Conservation (phyloP, 2,329 filamentous ascomycete species). For the Colletotrichum tanaceti region DNA sequence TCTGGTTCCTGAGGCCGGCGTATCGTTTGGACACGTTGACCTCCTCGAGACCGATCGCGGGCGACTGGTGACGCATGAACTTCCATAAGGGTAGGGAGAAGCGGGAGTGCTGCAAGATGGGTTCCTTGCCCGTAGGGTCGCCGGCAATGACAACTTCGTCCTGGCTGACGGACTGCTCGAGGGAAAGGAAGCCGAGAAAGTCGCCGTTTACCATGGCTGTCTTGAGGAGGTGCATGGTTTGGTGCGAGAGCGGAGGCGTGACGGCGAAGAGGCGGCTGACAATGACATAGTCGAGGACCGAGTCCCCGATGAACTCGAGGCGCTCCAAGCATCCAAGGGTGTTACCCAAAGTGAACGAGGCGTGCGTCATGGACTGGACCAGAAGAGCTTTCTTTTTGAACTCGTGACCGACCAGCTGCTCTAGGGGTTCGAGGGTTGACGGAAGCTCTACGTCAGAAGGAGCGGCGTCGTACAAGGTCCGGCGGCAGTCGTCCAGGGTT, state of each 20-base stretch:
- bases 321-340: conserved; percentile 71
- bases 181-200: conserved; percentile 80
- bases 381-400: conserved; percentile 78
- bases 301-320: conserved; percentile 89
- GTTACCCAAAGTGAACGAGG: conserved; percentile 64
- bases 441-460: conserved; percentile 52
- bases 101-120: conserved; percentile 39
- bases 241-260: conserved; percentile 56
- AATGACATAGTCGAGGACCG: conserved; percentile 83
- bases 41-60: conserved; percentile 61
- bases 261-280: conserved; percentile 68
- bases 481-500: conserved; percentile 55
- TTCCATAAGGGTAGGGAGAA: conserved; percentile 68
- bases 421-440: conserved; percentile 61
- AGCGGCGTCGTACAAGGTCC: conserved; percentile 57
- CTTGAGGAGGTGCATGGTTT: conserved; percentile 80
- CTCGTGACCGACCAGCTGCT: conserved; percentile 75
- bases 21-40: conserved; percentile 59
- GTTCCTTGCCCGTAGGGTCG: conserved; percentile 37
- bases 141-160: conserved; percentile 42
- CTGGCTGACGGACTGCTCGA: conserved; percentile 60
- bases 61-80: conserved; percentile 72
- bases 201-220: conserved; percentile 83
- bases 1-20: conserved; percentile 56
- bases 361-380: conserved; percentile 83